Conservation (phyloP, 345 rosid species). For the Citrus reticulata region DNA sequence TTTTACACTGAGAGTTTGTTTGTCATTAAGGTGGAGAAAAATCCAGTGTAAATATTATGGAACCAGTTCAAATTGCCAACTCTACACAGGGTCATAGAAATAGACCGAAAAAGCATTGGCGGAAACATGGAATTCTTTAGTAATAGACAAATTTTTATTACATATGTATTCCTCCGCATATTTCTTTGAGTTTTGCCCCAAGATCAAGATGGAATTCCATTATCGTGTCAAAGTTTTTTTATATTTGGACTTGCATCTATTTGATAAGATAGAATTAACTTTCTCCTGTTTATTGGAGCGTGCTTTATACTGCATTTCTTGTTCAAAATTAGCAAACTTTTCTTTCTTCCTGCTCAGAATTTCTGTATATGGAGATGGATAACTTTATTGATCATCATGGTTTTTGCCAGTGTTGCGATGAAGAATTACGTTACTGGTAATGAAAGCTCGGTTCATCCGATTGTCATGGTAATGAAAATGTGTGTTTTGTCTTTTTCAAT, state of each 20-base stretch:
- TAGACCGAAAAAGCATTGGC: neutral
- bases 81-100: neutral
- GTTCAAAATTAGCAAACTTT: neutral
- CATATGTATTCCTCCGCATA: neutral
- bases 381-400: neutral
- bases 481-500: too few relatives aligned
- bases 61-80: neutral
- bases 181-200: neutral
- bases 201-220: neutral
- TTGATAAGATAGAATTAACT: too few relatives aligned
- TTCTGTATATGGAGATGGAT: neutral
- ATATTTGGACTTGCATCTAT: neutral
- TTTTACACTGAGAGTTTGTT: neutral
- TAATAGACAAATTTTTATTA: neutral
- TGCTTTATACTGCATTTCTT: neutral
- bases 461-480: neutral
- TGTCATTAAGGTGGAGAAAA: neutral
- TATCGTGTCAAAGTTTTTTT: neutral
- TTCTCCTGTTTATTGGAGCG: neutral
- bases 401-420: constrained; percentile 2
- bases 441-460: neutral
- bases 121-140: neutral
- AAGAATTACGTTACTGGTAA: neutral
- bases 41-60: neutral
- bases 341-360: neutral